phyloP scores from a whole-genome alignment of 2,329 filamentous ascomycete genomes.

The Colletotrichum tofieldiae region DNA sequence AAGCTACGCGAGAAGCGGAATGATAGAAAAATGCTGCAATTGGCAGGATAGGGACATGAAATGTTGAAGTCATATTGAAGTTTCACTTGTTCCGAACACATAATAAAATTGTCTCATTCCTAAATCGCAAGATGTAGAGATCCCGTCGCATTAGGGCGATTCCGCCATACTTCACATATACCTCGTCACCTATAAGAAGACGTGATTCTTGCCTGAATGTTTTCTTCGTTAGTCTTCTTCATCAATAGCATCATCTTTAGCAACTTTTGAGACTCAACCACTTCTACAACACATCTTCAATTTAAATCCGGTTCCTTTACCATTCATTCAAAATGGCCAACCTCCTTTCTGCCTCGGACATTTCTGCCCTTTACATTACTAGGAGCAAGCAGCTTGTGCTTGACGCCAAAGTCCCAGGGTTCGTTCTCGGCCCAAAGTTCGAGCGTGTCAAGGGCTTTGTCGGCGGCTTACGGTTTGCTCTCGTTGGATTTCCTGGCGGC shows the following conservation, averaged over 20 bases:
- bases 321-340: not conserved
- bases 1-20: not conserved
- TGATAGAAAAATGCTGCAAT: too few relatives aligned
- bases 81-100: too few relatives aligned
- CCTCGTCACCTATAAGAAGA: too few relatives aligned
- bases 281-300: not conserved
- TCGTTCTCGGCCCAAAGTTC: not conserved
- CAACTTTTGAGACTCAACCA: not conserved
- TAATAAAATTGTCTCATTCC: too few relatives aligned
- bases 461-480: conserved; percentile 8
- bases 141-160: too few relatives aligned
- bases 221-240: too few relatives aligned
- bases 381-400: not conserved
- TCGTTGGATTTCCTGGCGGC: not conserved
- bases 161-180: too few relatives aligned
- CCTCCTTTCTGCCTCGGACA: not conserved
- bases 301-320: not conserved
- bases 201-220: too few relatives aligned
- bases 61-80: too few relatives aligned
- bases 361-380: not conserved
- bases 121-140: too few relatives aligned
- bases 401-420: not conserved
- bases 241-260: not conserved
- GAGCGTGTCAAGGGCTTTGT: not conserved
- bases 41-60: too few relatives aligned